A percentile compares a stretch with the other conserved stretches of the same genome.
Conservation (phyloP, 768 basidiomycete species). For the Mycena chlorophos region DNA sequence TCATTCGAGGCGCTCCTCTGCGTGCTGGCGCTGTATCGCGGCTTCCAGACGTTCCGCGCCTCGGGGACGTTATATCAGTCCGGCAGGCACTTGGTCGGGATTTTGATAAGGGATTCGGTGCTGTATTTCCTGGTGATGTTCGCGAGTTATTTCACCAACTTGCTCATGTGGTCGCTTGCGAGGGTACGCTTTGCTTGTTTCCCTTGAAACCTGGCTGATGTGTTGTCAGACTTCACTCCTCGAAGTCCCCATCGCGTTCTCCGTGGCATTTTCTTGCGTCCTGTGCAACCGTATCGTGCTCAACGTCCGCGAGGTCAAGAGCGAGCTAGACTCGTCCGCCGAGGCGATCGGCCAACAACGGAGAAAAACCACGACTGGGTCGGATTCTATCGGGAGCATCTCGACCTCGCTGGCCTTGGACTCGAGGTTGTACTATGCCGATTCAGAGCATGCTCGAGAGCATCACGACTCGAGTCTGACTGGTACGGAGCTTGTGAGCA, state of each 20-base stretch:
- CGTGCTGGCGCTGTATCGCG: constrained; percentile 48
- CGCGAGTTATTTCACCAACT: constrained; percentile 53
- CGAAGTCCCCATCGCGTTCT: constrained; percentile 59
- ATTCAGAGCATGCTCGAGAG: background rate
- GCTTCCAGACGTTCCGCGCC: constrained; percentile 43
- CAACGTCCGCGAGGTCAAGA: constrained; percentile 49
- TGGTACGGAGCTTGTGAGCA: background rate
- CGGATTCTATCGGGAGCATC: background rate
- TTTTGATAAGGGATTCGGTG: constrained; percentile 58
- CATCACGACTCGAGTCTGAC: too few relatives aligned
- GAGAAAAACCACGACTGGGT: background rate
- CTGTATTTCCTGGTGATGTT: constrained; percentile 62
- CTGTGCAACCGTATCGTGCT: constrained; percentile 57
- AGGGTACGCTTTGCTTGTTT: constrained; percentile 28
- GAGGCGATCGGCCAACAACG: constrained; percentile 7
- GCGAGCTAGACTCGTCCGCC: constrained; percentile 23
- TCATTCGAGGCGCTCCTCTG: constrained; percentile 56
- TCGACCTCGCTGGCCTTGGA: background rate
- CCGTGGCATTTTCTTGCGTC: constrained; percentile 58
- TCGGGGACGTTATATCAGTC: constrained; percentile 39
- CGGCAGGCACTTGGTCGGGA: constrained; percentile 45
- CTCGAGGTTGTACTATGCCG: background rate
- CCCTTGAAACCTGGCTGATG: background rate
- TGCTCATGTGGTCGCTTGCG: constrained; percentile 42
- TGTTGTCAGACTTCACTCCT: constrained; percentile 36